Evolutionary conservation across 2,329 filamentous ascomycete genomes (phyloP).

Genomic region (Septoria linicola): DNA sequence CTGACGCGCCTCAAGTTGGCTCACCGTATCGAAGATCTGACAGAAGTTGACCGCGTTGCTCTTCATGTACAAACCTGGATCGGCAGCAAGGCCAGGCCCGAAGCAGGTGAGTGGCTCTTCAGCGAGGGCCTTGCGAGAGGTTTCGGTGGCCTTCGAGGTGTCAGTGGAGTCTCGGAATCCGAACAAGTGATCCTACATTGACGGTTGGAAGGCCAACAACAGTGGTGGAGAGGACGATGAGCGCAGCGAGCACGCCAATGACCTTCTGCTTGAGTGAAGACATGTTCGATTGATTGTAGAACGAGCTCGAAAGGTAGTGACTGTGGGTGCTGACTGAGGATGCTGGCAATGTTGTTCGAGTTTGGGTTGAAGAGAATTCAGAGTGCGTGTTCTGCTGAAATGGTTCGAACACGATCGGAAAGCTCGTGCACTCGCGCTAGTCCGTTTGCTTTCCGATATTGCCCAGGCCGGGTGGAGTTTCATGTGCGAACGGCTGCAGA

Average conservation of each 20-base stretch:
- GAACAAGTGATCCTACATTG: background rate
- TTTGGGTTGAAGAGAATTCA: background rate
- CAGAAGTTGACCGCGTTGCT: background rate
- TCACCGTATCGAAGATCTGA: background rate
- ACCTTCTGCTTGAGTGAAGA: slow-evolving; percentile 1
- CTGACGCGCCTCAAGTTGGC: background rate
- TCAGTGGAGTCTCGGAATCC: background rate
- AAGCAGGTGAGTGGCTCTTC: slow-evolving; percentile 2
- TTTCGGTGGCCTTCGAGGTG: background rate
- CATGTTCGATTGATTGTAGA: slow-evolving; percentile 2
- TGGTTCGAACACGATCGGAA: no score
- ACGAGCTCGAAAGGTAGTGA: background rate
- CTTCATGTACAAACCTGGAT: background rate
- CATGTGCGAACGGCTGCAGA: no score
- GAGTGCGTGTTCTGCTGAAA: background rate
- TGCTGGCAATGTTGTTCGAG: background rate
- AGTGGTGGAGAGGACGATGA: background rate
- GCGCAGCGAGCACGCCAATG: background rate
- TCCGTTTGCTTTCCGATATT: no score
- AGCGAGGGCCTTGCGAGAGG: background rate
- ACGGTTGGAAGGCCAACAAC: background rate
- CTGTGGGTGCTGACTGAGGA: background rate
- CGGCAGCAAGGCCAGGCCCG: background rate
- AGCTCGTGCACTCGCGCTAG: no score
- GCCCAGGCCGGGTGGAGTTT: no score